Evolutionary conservation across 441 rosid species (phyloP).

Genomic region (Mallotus repandus): DNA sequence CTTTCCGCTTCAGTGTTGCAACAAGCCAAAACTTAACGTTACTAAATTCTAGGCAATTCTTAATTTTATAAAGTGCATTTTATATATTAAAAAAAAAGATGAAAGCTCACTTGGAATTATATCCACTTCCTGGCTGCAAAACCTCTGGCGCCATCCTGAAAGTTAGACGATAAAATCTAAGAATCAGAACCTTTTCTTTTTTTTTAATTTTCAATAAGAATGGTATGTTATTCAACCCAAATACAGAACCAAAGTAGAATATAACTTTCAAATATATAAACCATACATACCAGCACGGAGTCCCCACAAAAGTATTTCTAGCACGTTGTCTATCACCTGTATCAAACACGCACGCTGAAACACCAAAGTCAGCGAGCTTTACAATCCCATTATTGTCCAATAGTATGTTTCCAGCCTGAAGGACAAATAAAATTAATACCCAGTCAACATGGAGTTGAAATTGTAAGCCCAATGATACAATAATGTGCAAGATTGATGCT

Average conservation of each 20-base stretch:
- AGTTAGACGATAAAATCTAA: conserved; percentile 26
- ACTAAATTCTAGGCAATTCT: background rate
- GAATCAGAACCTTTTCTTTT: background rate
- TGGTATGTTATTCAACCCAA: too few relatives aligned
- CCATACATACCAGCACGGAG: conserved; percentile 86
- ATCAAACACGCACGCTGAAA: conserved; percentile 98
- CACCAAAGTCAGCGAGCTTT: conserved; percentile 98
- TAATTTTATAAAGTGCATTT: conserved; percentile 10
- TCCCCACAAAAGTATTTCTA: conserved; percentile 98
- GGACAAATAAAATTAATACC: conserved; percentile 10
- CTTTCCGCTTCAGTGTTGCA: background rate
- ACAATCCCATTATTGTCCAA: conserved; percentile 73
- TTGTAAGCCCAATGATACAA: background rate
- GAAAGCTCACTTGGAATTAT: conserved; percentile 83
- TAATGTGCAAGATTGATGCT: conserved; percentile 10
- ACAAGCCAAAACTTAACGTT: background rate
- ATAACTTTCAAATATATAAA: too few relatives aligned
- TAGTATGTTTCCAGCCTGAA: conserved; percentile 96
- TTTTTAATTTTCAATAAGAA: background rate
- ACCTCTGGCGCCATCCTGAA: conserved; percentile 99
- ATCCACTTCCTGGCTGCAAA: conserved; percentile 98
- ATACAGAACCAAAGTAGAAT: too few relatives aligned
- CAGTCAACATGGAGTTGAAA: conserved; percentile 7
- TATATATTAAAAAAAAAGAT: too few relatives aligned
- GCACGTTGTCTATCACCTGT: conserved; percentile 93